Conservation (phyloP, 345 rosid species). For the Citrus maxima region DNA sequence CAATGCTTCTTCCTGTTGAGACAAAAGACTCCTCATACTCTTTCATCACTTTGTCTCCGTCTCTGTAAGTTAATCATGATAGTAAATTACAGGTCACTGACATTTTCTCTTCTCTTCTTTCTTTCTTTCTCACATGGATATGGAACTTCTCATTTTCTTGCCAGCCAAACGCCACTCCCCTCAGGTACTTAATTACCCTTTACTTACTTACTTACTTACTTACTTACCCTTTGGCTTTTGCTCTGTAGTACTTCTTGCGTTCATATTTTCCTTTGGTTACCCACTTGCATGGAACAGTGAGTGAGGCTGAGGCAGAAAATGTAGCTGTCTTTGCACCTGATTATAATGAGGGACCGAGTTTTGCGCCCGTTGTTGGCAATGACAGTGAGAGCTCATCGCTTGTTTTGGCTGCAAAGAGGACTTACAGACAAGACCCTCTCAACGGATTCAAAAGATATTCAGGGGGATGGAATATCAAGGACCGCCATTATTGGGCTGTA, state of each 20-base stretch:
- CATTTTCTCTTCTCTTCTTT: conserved; percentile 15
- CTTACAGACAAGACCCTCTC: conserved; percentile 84
- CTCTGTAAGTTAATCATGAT: not conserved
- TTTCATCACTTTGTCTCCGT: not conserved
- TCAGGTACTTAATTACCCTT: conserved; percentile 37
- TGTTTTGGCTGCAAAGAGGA: conserved; percentile 73
- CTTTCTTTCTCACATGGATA: conserved; percentile 40
- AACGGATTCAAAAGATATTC: conserved; percentile 65
- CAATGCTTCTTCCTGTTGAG: conserved; percentile 6
- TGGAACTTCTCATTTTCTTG: conserved; percentile 39
- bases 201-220: conserved; percentile 28
- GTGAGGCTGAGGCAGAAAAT: conserved; percentile 3
- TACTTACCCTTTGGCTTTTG: not conserved
- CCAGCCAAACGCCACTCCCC: conserved; percentile 39
- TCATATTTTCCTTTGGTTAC: not conserved
- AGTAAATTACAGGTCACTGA: conserved; percentile 23
- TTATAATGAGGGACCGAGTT: conserved; percentile 19
- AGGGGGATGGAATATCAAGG: conserved; percentile 85
- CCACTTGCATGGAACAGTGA: conserved; percentile 24
- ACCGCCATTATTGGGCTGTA: conserved; percentile 95
- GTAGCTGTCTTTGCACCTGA: not conserved
- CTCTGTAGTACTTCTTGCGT: too few relatives aligned
- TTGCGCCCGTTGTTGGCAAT: not conserved
- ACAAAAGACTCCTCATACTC: not conserved
- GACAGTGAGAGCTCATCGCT: conserved; percentile 33